A percentile compares a stretch with the other conserved stretches of the same genome.
Conservation (phyloP, 176 grass and related monocot genomes). For the Puccinellia tenuiflora region DNA sequence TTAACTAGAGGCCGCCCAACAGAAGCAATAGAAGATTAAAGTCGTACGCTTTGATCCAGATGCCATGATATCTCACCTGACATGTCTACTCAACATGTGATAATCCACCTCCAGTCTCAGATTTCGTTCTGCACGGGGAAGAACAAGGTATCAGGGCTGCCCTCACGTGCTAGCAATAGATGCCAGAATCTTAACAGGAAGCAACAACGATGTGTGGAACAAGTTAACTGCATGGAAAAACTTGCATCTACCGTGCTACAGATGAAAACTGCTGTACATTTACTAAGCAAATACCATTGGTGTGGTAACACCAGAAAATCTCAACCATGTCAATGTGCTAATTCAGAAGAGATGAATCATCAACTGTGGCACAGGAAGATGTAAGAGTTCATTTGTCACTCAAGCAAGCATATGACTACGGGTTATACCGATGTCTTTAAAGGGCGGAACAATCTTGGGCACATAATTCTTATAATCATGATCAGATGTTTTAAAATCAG, state of each 20-base stretch:
- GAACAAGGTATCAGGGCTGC: conserved; percentile 1
- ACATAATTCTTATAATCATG: not conserved
- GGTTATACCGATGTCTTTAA: not conserved
- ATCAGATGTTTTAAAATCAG: not conserved
- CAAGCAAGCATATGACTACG: not conserved
- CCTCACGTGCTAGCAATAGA: not conserved
- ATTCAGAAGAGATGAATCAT: not conserved
- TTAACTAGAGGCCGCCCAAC: not conserved
- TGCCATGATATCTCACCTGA: conserved; percentile 21
- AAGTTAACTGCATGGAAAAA: not conserved
- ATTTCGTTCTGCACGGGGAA: conserved; percentile 53
- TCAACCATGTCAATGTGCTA: not conserved
- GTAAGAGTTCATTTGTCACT: not conserved
- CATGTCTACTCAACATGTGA: conserved; percentile 63
- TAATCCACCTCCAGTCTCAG: conserved; percentile 54
- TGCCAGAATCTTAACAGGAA: not conserved
- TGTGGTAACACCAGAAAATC: not conserved
- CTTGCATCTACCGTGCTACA: not conserved
- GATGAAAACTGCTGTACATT: not conserved
- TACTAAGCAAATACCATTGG: not conserved
- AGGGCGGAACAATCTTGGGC: not conserved
- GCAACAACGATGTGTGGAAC: not conserved
- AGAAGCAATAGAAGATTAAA: not conserved
- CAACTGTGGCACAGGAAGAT: not conserved
- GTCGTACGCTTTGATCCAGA: not conserved